Conservation (phyloP, 805 yeast species). For the Zygotorulaspora danielsina region DNA sequence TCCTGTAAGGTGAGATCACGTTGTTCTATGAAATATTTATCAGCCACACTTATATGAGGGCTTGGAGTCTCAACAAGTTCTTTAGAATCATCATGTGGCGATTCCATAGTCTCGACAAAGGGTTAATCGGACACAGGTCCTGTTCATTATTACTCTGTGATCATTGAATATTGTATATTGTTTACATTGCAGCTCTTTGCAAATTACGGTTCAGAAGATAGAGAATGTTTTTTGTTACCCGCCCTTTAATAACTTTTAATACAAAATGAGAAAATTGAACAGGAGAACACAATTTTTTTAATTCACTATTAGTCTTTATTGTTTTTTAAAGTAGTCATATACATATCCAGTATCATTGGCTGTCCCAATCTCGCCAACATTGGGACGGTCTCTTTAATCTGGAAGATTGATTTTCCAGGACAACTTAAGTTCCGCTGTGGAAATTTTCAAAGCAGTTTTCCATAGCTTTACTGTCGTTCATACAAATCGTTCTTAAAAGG, state of each 20-base stretch:
- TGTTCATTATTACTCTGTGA: too few relatives aligned
- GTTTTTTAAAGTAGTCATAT: constrained; percentile 3
- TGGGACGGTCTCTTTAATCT: constrained; percentile 31
- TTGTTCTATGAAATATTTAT: constrained; percentile 30
- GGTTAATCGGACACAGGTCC: neutral
- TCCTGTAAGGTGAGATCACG: constrained; percentile 31
- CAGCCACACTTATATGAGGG: constrained; percentile 15
- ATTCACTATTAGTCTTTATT: neutral
- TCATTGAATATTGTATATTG: neutral
- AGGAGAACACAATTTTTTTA: neutral
- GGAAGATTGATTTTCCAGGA: constrained; percentile 23
- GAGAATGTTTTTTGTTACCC: constrained; percentile 1
- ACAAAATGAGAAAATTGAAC: neutral
- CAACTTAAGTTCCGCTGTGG: constrained; percentile 31
- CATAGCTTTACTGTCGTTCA: constrained; percentile 30
- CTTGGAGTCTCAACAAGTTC: constrained; percentile 2
- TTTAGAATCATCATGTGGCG: constrained; percentile 1
- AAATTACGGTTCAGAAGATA: too few relatives aligned
- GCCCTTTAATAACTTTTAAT: neutral
- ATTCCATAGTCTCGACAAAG: constrained; percentile 3
- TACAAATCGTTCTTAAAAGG: constrained; percentile 10
- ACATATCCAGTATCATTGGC: constrained; percentile 30
- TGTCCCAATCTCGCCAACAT: constrained; percentile 24
- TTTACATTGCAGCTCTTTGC: too few relatives aligned
- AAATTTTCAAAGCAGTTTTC: constrained; percentile 10